Base-by-base conservation (phyloP, 129 eudicot species). In the Chrysanthemum seticuspe region DNA sequence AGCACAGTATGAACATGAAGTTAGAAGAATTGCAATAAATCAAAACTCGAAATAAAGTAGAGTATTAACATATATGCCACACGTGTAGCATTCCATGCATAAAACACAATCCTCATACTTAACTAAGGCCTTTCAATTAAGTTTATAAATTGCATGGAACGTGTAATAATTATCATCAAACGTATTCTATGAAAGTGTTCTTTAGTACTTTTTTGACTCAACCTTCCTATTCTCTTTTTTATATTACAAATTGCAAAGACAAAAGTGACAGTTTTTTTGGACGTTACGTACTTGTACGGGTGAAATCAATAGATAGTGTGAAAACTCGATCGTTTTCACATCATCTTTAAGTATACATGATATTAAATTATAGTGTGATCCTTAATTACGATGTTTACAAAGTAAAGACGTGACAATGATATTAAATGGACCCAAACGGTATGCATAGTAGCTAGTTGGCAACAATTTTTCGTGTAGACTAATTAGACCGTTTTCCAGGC, bases 181-280 rank as follows among this genome's bases (percentile, higher is more conserved):
- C 56, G 31, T 48, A 67, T 67, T 67, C 58, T 29, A 34, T 47
- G 55, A 44, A 19, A 27, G 71, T 66, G 44, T 66, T 47, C 71
- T 8, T 49, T 67, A 47, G 72, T 67, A 67, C 50, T 49, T 57
- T 23, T 48, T 67, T 67, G 72, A 67, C 72, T 53, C 58, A 3
- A 4, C 9, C 19, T 19, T 13, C 18, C 1, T 64, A n/a, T 64
- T 64, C 69, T 64, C 69, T 64, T 64, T 36, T 36, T 6, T 36
- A 64, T 64, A 64, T 64, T 31, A 14, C 27, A 64, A 36, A 10
- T 66, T 66, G 56, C 55, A 16, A 45, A 48, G 18, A 18, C 7
- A 16, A 66, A 45, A 66, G 45, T 16, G 31, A 45, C 27, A 16
- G 45, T 21, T 31, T 4, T 16, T 8, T 21, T 66, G 18, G 16